Conservation (phyloP, 106 monocot genomes). For the Acorus gramineus region DNA sequence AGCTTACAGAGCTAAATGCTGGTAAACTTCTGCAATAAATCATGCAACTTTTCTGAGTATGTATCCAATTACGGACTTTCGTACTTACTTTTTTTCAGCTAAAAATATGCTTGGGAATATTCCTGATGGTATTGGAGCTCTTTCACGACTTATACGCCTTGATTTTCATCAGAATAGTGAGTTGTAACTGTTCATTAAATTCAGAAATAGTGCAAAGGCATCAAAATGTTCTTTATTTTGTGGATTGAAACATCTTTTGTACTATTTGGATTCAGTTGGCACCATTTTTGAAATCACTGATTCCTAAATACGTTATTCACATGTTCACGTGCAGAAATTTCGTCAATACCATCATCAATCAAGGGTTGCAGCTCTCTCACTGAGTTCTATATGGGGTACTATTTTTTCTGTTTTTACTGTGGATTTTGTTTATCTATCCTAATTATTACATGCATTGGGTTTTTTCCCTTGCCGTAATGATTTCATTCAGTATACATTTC, state of each 20-base stretch:
- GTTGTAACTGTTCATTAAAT: constrained; percentile 3
- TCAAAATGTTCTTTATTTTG: no score
- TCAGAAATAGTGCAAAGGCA: no score
- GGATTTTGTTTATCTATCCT: neutral
- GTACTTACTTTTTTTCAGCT: constrained; percentile 30
- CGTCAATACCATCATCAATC: constrained; percentile 67
- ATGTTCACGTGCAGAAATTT: constrained; percentile 46
- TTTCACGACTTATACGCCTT: constrained; percentile 68
- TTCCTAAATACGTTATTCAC: constrained; percentile 1
- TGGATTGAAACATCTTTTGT: no score
- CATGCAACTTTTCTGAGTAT: no score
- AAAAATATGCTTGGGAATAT: constrained; percentile 68
- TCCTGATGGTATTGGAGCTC: constrained; percentile 74
- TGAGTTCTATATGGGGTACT: constrained; percentile 90
- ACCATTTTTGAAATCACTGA: no score
- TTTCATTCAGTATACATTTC: constrained; percentile 2
- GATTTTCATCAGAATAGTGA: constrained; percentile 95
- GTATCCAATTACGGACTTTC: neutral
- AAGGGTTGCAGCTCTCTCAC: constrained; percentile 66
- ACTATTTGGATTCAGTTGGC: neutral
- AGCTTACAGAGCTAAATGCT: constrained; percentile 82
- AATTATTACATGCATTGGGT: neutral
- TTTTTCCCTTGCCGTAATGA: neutral
- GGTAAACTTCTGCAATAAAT: constrained; percentile 23
- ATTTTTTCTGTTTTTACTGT: neutral